Evolutionary conservation across 345 rosid species (phyloP).

Genomic region (Brassica incana): DNA sequence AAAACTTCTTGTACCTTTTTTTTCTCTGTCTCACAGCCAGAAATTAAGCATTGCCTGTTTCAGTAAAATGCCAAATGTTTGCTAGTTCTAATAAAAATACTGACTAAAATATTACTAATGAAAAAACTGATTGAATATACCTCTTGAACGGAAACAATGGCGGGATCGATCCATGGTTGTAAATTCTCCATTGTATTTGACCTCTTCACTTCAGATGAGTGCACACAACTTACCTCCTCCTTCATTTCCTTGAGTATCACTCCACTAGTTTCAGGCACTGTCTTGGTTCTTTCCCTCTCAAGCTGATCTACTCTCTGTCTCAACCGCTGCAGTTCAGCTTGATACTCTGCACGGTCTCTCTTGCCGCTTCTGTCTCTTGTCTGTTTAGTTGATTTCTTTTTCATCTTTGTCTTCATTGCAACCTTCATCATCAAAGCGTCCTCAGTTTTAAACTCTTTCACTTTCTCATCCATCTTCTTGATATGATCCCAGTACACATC

Average conservation of each 20-base stretch:
- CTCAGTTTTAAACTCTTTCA: conserved; percentile 43
- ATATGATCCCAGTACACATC: conserved; percentile 64
- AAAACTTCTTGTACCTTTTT: background rate
- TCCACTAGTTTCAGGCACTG: conserved; percentile 32
- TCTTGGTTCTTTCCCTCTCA: conserved; percentile 38
- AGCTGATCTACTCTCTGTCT: conserved; percentile 41
- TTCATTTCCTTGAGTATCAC: conserved; percentile 46
- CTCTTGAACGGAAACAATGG: conserved; percentile 37
- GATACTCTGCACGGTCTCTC: conserved; percentile 39
- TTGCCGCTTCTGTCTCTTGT: conserved; percentile 36
- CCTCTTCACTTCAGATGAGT: conserved; percentile 25
- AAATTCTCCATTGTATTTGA: conserved; percentile 13
- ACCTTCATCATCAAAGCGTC: conserved; percentile 37
- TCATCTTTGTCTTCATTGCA: conserved; percentile 33
- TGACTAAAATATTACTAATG: background rate
- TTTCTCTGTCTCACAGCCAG: conserved; percentile 53
- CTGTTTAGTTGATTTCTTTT: conserved; percentile 41
- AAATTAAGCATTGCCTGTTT: conserved; percentile 87
- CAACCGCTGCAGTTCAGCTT: conserved; percentile 21
- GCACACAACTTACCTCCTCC: conserved; percentile 51
- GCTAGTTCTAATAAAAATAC: conserved; percentile 6
- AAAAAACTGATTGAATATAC: conserved; percentile 15
- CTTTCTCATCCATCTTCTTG: conserved; percentile 51
- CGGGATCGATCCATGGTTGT: conserved; percentile 49
- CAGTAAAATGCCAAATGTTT: conserved; percentile 16